Evolutionary conservation across 306 rosid genomes (phyloP), one percentile per base, ranked within the genome.

Genomic region (Sesbania bispinosa): DNA sequence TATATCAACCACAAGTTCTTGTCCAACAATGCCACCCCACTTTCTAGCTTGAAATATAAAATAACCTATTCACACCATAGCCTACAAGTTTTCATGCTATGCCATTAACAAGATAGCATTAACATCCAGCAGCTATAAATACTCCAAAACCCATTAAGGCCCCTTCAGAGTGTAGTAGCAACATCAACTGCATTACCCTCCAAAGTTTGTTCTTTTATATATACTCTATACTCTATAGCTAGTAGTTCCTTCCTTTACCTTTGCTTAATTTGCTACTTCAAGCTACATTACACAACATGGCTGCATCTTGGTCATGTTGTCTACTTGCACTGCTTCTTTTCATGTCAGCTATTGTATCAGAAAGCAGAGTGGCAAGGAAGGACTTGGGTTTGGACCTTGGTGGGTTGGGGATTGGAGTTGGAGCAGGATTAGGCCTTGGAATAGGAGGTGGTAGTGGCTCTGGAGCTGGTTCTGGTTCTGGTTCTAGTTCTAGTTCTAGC

Each of bases 351-450:
- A 46, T 81, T 29, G 81, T 9, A 62, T 65, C 85, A 26, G 81
- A 84, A 6, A 66, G 85, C 15, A 75, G 88, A 39, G 67, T 70
- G 14, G 88, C 79, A 0, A 81, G 88, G 69, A 81, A 81, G 75
- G 88, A 81, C 73, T 78, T 84, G 64, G 58, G 85, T 42, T 8
- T 81, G 77, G 88, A 84, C 65, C 88, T 84, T 77, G 85, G 88
- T 52, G 85, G 88, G 19, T 3, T 84, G 57, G 85, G 88, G 30
- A 36, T 84, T 78, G 88, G 88, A 1, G 38, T 81, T 70, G 88
- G 88, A 43, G 76, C 80, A 7, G 85, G 85, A 1, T 1, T 84
- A 19, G 88, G 85, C 10, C 38, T 84, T 47, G 88, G 88, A 3
- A 26, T 81, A 41, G 88, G 88, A 51, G 75, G 77, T 70, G 88